Evolutionary conservation across 805 yeast genomes (phyloP).

Genomic region (Pichia sporocuriosa): DNA sequence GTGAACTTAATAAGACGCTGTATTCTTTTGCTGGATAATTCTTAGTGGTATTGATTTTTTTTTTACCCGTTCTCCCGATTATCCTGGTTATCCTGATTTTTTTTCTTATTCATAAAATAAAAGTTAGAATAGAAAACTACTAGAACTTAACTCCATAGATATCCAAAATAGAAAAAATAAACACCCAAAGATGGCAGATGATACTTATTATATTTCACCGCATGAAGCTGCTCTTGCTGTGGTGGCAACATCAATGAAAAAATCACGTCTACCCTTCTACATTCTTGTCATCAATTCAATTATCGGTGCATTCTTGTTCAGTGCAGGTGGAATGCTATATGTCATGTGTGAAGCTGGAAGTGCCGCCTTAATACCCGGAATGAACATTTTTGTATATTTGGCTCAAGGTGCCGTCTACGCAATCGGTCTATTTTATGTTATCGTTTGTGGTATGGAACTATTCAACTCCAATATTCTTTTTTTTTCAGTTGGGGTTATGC

Average conservation of each 20-base stretch:
- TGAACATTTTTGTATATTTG: slow-evolving; percentile 48
- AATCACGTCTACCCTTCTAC: slow-evolving; percentile 58
- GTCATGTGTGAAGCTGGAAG: slow-evolving; percentile 48
- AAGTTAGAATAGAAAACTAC: no score
- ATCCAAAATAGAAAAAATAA: no score
- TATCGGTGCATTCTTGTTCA: slow-evolving; percentile 63
- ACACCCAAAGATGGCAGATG: slow-evolving; percentile 31
- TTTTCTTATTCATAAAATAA: no score
- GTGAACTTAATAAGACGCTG: no score
- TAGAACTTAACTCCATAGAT: no score
- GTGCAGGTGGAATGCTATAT: slow-evolving; percentile 68
- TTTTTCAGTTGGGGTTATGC: slow-evolving; percentile 58
- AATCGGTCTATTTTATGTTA: slow-evolving; percentile 69
- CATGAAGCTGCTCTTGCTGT: slow-evolving; percentile 80
- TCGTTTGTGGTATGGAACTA: slow-evolving; percentile 67
- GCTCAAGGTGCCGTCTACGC: slow-evolving; percentile 61
- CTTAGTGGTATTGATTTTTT: no score
- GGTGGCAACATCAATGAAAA: slow-evolving; percentile 82
- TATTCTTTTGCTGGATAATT: no score
- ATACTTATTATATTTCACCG: slow-evolving; percentile 58
- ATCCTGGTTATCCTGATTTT: no score
- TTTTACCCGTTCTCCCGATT: no score
- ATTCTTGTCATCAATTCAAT: slow-evolving; percentile 57
- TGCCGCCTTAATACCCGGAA: slow-evolving; percentile 29
- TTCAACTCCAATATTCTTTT: slow-evolving; percentile 70